Evolutionary conservation across 768 basidiomycete genomes (phyloP).

Genomic region (Cantharellus cinnabarinus): DNA sequence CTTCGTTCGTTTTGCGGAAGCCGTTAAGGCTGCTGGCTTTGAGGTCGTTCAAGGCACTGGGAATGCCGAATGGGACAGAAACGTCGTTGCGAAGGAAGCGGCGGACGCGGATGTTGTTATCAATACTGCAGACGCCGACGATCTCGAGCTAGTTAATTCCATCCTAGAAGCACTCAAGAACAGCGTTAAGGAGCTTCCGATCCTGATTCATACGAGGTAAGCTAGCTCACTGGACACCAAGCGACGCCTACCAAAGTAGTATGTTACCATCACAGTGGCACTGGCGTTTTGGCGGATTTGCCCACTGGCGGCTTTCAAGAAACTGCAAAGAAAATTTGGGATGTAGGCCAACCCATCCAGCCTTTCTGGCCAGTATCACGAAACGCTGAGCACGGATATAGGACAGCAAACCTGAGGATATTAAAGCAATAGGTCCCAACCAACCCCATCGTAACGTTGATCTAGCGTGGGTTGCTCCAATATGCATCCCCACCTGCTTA

Average conservation of each 20-base stretch:
- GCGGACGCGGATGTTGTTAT: conserved; percentile 11
- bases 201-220: conserved; percentile 14
- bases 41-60: conserved; percentile 4
- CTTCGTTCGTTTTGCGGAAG: conserved; percentile 8
- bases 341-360: conserved; percentile 7
- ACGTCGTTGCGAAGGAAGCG: conserved; percentile 5
- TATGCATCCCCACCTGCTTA: background rate
- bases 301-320: conserved; percentile 9
- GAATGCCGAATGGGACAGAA: background rate
- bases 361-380: no score
- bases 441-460: conserved; percentile 14
- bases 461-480: conserved; percentile 9
- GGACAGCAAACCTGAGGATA: conserved; percentile 13
- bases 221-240: background rate
- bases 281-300: conserved; percentile 8
- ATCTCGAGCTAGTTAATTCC: conserved; percentile 10
- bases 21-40: conserved; percentile 6
- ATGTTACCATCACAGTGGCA: conserved; percentile 3
- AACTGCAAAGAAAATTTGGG: conserved; percentile 11
- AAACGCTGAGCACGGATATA: background rate
- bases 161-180: conserved; percentile 9
- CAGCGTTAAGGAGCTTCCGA: conserved; percentile 6
- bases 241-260: background rate
- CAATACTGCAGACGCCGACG: conserved; percentile 14
- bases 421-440: conserved; percentile 8